phyloP scores from a whole-genome alignment of 2,329 filamentous ascomycete species.

The Cladosporium sp. region DNA sequence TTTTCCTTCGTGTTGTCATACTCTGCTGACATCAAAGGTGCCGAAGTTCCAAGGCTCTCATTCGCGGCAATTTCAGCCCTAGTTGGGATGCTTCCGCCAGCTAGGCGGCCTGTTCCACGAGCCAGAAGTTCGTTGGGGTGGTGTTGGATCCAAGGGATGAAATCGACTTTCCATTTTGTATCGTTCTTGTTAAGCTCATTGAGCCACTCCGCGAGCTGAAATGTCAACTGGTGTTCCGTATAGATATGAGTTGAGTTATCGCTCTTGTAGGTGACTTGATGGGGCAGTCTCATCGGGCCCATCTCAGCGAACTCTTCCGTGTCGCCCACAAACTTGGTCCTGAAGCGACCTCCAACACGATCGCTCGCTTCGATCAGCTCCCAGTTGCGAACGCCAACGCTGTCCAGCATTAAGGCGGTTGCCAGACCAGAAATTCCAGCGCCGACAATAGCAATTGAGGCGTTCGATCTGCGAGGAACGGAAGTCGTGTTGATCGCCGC shows the following conservation, averaged over 20 bases:
- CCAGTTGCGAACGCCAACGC: conserved; percentile 55
- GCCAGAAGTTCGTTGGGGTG: conserved; percentile 48
- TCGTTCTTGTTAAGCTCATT: conserved; percentile 55
- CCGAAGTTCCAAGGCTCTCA: conserved; percentile 11
- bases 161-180: conserved; percentile 47
- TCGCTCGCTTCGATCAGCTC: conserved; percentile 57
- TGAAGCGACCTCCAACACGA: conserved; percentile 61
- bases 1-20: conserved; percentile 11
- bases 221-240: conserved; percentile 59
- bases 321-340: conserved; percentile 57
- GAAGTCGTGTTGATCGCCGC: conserved; percentile 23
- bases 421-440: conserved; percentile 62
- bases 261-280: conserved; percentile 42
- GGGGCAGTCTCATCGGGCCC: conserved; percentile 61
- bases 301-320: conserved; percentile 63
- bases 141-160: conserved; percentile 58
- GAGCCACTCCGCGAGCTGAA: conserved; percentile 55
- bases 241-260: conserved; percentile 54
- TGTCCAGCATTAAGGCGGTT: conserved; percentile 46
- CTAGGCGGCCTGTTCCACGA: conserved; percentile 45
- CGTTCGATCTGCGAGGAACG: background rate
- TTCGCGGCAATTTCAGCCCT: conserved; percentile 44
- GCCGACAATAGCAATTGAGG: conserved; percentile 51
- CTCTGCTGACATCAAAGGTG: conserved; percentile 3
- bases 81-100: conserved; percentile 51